phyloP scores from a whole-genome alignment of 768 basidiomycete species.

The Russula earlei region DNA sequence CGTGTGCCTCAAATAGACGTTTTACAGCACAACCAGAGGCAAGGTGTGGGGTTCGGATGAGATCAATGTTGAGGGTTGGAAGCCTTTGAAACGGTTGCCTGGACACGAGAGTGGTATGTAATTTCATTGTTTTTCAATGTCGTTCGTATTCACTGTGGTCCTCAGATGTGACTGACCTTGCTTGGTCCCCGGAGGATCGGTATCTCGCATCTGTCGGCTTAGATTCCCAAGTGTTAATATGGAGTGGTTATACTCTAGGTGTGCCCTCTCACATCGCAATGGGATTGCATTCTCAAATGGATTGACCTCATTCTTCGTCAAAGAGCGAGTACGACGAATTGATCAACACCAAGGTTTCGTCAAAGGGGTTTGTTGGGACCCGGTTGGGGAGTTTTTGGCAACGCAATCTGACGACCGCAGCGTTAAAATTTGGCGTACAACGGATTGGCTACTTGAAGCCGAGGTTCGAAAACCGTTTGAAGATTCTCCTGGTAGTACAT shows the following conservation, averaged over 20 bases:
- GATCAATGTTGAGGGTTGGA: conserved; percentile 96
- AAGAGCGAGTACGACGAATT: conserved; percentile 77
- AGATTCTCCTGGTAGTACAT: conserved; percentile 89
- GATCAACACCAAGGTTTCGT: conserved; percentile 93
- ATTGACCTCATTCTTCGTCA: not conserved
- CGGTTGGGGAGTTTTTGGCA: conserved; percentile 95
- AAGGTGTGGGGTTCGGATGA: conserved; percentile 94
- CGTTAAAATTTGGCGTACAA: conserved; percentile 94
- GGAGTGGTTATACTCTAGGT: conserved; percentile 92
- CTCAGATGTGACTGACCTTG: conserved; percentile 87
- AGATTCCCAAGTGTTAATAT: conserved; percentile 85
- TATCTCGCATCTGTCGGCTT: conserved; percentile 91
- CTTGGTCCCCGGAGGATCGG: conserved; percentile 89
- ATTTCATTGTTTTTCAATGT: not conserved
- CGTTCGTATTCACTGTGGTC: not conserved
- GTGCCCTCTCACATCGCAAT: conserved; percentile 20
- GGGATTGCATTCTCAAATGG: not conserved
- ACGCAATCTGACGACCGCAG: conserved; percentile 95
- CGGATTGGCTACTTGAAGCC: conserved; percentile 80
- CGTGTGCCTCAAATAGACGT: not conserved
- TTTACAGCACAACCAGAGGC: conserved; percentile 58
- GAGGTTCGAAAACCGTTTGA: conserved; percentile 87
- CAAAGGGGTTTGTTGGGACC: conserved; percentile 98
- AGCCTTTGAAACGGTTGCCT: conserved; percentile 80
- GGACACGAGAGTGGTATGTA: conserved; percentile 87